Percentiles rank a stretch among this genome's conserved stretches.
Conservation (phyloP, 2,329 filamentous ascomycete genomes). For the Neurospora sp. region DNA sequence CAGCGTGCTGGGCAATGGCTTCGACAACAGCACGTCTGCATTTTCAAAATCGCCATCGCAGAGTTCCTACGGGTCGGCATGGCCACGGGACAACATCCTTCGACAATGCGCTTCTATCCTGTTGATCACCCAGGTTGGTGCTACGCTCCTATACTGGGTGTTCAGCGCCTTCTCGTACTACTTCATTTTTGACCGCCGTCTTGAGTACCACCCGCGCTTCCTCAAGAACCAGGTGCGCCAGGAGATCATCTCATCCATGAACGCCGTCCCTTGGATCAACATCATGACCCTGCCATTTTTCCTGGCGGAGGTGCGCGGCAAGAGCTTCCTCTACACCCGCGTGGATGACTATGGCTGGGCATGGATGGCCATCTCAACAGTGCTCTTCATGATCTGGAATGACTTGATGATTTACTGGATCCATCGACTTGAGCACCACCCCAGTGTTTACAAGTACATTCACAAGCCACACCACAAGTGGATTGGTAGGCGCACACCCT, state of each 20-base stretch:
- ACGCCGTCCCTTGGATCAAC: constrained; percentile 34
- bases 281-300: constrained; percentile 36
- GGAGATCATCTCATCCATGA: constrained; percentile 33
- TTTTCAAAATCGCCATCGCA: constrained; percentile 1
- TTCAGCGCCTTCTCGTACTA: constrained; percentile 63
- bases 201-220: constrained; percentile 37
- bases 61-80: constrained; percentile 19
- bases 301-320: constrained; percentile 36
- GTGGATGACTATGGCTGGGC: constrained; percentile 29
- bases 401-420: constrained; percentile 39
- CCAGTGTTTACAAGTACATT: constrained; percentile 35
- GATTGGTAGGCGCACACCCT: constrained; percentile 27
- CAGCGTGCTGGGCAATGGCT: constrained; percentile 3
- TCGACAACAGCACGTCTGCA: constrained; percentile 3
- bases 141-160: constrained; percentile 43
- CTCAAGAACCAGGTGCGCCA: constrained; percentile 36
- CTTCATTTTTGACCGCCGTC: constrained; percentile 46
- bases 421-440: constrained; percentile 36
- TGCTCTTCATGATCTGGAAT: constrained; percentile 36
- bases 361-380: constrained; percentile 29
- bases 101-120: constrained; percentile 30
- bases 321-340: constrained; percentile 31
- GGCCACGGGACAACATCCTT: constrained; percentile 31
- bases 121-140: constrained; percentile 29
- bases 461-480: constrained; percentile 41